Conservation (phyloP, 2,329 filamentous ascomycete species). For the Epichloe baconii region DNA sequence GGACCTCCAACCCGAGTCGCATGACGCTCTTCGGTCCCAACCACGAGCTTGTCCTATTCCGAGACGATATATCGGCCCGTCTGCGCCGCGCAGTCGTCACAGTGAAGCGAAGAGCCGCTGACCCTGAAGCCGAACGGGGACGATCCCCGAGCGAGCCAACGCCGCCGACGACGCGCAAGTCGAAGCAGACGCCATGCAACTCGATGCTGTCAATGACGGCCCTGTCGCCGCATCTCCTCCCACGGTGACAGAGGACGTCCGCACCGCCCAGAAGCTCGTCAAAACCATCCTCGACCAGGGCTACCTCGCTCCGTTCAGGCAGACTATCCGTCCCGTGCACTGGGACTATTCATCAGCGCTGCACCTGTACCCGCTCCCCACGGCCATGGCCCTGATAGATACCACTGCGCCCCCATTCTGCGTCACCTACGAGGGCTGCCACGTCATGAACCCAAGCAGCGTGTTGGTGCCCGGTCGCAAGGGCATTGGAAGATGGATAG, state of each 20-base stretch:
- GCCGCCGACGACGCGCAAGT: slow-evolving; percentile 10
- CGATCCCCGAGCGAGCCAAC: slow-evolving; percentile 3
- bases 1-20: slow-evolving; percentile 78
- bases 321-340: slow-evolving; percentile 65
- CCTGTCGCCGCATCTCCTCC: slow-evolving; percentile 8
- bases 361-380: slow-evolving; percentile 79
- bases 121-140: slow-evolving; percentile 21
- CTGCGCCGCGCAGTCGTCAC: slow-evolving; percentile 64
- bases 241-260: slow-evolving; percentile 32
- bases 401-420: slow-evolving; percentile 70
- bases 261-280: slow-evolving; percentile 62
- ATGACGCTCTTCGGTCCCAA: slow-evolving; percentile 75
- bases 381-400: slow-evolving; percentile 71
- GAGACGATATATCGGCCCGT: slow-evolving; percentile 74
- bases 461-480: slow-evolving; percentile 57
- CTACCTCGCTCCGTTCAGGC: slow-evolving; percentile 73
- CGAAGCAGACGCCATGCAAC: slow-evolving; percentile 24
- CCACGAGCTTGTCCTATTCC: slow-evolving; percentile 75
- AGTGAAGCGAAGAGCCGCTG: slow-evolving; percentile 37
- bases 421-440: slow-evolving; percentile 86
- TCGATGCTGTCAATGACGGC: slow-evolving; percentile 26
- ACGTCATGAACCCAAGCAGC: slow-evolving; percentile 84
- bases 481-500: slow-evolving; percentile 68
- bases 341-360: slow-evolving; percentile 76
- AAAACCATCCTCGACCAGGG: slow-evolving; percentile 89